phyloP scores from a whole-genome alignment of 768 basidiomycete genomes.

The Suillus clintonianus region DNA sequence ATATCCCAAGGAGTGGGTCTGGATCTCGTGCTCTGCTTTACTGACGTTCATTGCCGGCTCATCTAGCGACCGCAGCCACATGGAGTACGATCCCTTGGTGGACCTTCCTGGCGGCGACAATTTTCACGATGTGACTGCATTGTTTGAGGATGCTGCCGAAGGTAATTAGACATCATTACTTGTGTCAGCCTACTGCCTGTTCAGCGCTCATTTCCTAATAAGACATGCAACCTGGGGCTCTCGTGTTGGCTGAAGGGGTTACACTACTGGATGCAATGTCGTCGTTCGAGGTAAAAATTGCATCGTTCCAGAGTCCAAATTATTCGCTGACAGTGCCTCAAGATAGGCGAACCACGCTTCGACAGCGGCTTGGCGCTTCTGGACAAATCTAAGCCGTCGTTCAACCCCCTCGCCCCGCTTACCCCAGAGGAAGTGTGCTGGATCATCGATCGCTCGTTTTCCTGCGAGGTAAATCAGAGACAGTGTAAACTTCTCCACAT shows the following conservation, averaged over 20 bases:
- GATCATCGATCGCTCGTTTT: constrained; percentile 77
- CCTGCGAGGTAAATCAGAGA: constrained; percentile 67
- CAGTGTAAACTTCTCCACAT: constrained; percentile 9
- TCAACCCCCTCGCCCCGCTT: constrained; percentile 64
- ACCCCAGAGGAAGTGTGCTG: constrained; percentile 84
- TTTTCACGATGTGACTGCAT: constrained; percentile 63
- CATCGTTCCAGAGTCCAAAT: background rate
- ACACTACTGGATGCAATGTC: constrained; percentile 91
- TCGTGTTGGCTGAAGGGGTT: constrained; percentile 70
- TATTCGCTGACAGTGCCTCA: constrained; percentile 4
- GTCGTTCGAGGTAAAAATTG: constrained; percentile 71
- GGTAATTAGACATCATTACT: constrained; percentile 45
- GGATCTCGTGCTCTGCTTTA: background rate
- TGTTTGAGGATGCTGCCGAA: constrained; percentile 60
- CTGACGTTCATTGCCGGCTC: constrained; percentile 2
- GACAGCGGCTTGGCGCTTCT: constrained; percentile 71
- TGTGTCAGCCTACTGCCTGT: background rate
- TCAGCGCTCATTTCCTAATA: constrained; percentile 16
- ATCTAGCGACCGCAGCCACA: constrained; percentile 10
- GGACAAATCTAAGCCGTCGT: constrained; percentile 47
- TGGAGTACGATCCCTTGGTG: constrained; percentile 17
- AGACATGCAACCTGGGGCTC: constrained; percentile 65
- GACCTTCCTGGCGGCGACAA: constrained; percentile 56
- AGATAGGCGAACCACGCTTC: constrained; percentile 91
- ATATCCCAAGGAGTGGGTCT: background rate